Percentiles rank a stretch among this genome's conserved stretches.
Evolutionary conservation across 208 protist genomes (phyloP).

Genomic region (Wallacemonas rigidus): DNA sequence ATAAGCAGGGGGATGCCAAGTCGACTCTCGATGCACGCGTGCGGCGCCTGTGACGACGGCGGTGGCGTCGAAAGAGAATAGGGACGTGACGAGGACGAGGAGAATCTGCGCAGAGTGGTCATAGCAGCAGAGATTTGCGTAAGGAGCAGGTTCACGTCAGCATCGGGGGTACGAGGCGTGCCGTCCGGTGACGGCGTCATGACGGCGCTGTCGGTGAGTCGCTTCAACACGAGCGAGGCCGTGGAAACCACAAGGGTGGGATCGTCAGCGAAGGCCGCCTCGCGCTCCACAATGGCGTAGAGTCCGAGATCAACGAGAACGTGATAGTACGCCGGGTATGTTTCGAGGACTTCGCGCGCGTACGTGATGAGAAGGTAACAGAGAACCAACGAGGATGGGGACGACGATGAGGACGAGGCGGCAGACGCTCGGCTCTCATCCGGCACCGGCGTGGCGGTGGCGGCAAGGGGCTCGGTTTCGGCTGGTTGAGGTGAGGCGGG

Average conservation of each 20-base stretch:
- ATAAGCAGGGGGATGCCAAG: constrained; percentile 4
- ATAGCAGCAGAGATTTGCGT: not conserved
- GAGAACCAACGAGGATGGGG: not conserved
- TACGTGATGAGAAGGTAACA: not conserved
- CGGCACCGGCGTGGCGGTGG: not conserved
- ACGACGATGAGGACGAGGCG: not conserved
- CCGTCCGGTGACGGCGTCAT: not conserved
- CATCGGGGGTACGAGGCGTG: not conserved
- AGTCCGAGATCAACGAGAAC: constrained; percentile 7
- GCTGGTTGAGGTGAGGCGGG: too few relatives aligned
- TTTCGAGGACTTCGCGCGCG: not conserved
- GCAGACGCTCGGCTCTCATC: not conserved
- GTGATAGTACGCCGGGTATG: constrained; percentile 7
- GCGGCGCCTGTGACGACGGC: too few relatives aligned
- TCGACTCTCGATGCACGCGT: not conserved
- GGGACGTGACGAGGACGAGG: not conserved
- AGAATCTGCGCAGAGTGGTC: not conserved
- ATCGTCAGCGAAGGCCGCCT: not conserved
- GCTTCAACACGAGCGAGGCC: not conserved
- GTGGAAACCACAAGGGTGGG: constrained; percentile 3
- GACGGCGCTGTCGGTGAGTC: not conserved
- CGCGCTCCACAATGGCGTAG: constrained; percentile 11
- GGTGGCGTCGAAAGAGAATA: not conserved
- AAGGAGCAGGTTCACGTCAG: not conserved
- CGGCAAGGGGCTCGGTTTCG: not conserved